phyloP scores from a whole-genome alignment of 352 stramenopile genomes.

The Globisporangium alternatum region DNA sequence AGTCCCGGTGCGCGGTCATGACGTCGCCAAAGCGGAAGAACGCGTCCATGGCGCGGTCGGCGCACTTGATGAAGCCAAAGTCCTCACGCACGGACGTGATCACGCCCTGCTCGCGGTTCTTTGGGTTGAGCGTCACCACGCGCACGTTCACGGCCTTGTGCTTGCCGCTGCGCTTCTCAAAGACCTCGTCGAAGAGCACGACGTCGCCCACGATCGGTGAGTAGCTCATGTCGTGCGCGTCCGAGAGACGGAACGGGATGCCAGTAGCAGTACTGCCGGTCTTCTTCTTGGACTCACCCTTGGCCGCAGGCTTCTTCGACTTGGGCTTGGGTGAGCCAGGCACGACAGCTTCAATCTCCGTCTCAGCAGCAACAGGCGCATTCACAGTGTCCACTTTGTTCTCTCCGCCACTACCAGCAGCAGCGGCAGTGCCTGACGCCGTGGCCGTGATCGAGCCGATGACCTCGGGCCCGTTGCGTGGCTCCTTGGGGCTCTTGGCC shows the following conservation, averaged over 20 bases:
- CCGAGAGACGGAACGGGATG: conserved; percentile 53
- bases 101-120: conserved; percentile 63
- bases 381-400: conserved; percentile 8
- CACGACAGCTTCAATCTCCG: not conserved
- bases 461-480: conserved; percentile 54
- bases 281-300: conserved; percentile 44
- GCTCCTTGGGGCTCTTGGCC: conserved; percentile 62
- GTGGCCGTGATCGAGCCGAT: conserved; percentile 49
- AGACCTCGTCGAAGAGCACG: conserved; percentile 63
- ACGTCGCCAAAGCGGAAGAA: conserved; percentile 83
- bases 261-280: conserved; percentile 23
- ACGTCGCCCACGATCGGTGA: conserved; percentile 51
- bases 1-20: conserved; percentile 47
- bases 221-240: conserved; percentile 67
- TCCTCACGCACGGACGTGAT: conserved; percentile 76
- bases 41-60: conserved; percentile 55
- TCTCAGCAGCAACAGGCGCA: conserved; percentile 18
- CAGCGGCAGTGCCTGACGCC: not conserved
- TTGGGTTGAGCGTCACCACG: conserved; percentile 53
- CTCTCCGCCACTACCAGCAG: not conserved
- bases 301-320: conserved; percentile 14
- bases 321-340: not conserved
- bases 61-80: conserved; percentile 83
- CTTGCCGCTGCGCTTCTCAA: conserved; percentile 65
- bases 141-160: conserved; percentile 63